phyloP scores from a whole-genome alignment of 306 rosid species.

The Phaseolus lunatus region DNA sequence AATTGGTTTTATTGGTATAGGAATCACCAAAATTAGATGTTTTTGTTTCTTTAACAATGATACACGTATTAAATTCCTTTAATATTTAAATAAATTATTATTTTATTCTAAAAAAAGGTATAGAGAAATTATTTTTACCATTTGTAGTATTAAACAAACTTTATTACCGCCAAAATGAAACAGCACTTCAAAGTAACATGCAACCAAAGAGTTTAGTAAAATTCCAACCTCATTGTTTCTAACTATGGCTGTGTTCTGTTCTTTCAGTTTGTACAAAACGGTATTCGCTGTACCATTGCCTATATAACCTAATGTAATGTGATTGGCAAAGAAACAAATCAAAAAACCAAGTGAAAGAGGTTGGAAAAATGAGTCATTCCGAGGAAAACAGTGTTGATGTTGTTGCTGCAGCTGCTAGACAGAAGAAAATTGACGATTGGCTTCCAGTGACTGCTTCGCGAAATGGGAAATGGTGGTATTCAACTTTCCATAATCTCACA shows the following conservation, averaged over 20 bases:
- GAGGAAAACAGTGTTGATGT: background rate
- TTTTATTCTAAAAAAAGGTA: too few species aligned
- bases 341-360: background rate
- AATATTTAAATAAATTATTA: too few species aligned
- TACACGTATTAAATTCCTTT: too few species aligned
- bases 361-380: background rate
- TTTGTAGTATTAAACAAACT: too few species aligned
- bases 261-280: background rate
- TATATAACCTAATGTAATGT: background rate
- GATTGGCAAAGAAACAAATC: background rate
- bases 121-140: too few species aligned
- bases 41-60: too few species aligned
- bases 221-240: background rate
- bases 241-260: background rate
- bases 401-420: constrained; percentile 1
- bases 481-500: constrained; percentile 89
- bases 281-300: background rate
- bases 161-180: too few species aligned
- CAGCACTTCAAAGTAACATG: too few species aligned
- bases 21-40: too few species aligned
- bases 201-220: background rate
- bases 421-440: constrained; percentile 66
- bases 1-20: too few species aligned
- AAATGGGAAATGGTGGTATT: constrained; percentile 93
- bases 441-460: constrained; percentile 85